Percentiles rank a stretch among this genome's conserved stretches.
These are phyloP conservation scores for Aspergillus biplanus DNA, from an alignment of 495 filamentous ascomycete species.

Conservation along the genomic window DNA sequence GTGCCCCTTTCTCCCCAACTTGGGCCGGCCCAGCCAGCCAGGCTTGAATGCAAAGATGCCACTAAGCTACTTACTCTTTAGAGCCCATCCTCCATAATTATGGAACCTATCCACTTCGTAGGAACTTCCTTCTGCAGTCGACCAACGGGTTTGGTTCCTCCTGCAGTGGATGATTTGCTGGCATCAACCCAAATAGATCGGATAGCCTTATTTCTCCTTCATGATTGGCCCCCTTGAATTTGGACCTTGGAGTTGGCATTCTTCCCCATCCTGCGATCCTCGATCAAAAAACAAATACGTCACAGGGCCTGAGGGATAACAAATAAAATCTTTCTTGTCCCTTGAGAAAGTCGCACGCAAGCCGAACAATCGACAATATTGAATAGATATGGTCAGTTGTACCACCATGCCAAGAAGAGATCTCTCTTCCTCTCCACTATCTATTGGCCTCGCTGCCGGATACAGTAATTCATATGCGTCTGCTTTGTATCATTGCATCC, in stretches of 20 bases:
- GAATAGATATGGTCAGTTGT: not conserved
- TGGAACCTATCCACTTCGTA: not conserved
- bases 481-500: not conserved
- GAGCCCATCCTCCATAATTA: too few relatives aligned
- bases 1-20: not conserved
- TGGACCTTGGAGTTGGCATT: not conserved
- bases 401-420: not conserved
- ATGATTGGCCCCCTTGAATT: not conserved
- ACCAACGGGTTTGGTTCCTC: not conserved
- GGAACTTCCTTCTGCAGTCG: not conserved
- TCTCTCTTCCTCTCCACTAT: not conserved
- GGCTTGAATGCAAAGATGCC: not conserved
- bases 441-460: not conserved
- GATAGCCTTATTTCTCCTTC: not conserved
- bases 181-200: not conserved
- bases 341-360: not conserved
- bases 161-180: not conserved
- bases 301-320: not conserved
- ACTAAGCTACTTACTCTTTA: too few relatives aligned
- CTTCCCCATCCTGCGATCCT: not conserved
- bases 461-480: not conserved
- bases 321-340: not conserved
- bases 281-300: not conserved
- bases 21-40: not conserved
- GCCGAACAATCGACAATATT: not conserved